A percentile compares a stretch with the other conserved stretches of the same genome.
phyloP scores from a whole-genome alignment of 148 eudicot genomes.

The Chenopodium berlandieri region DNA sequence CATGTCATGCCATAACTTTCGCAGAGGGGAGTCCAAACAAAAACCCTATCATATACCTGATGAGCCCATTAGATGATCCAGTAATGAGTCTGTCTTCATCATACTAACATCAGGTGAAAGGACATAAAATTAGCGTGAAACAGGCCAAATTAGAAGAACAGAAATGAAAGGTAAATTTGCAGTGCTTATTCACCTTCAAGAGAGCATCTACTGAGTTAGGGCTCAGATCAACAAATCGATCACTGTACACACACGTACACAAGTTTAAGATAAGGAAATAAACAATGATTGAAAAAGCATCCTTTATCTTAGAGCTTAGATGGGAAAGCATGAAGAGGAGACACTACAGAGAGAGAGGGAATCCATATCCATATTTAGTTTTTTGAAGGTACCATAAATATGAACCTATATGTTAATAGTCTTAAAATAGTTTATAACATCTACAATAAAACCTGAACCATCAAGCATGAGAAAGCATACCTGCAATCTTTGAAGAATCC shows the following conservation, averaged over 20 bases:
- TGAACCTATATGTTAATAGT: neutral
- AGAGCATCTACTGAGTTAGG: slow-evolving; percentile 85
- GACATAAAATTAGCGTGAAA: slow-evolving; percentile 11
- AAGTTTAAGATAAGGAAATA: neutral
- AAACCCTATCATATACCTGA: slow-evolving; percentile 46
- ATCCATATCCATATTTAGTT: neutral
- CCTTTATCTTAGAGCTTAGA: neutral
- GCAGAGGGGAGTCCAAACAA: neutral
- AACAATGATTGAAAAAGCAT: neutral
- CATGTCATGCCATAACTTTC: neutral
- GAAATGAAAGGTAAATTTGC: neutral
- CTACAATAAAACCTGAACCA: neutral
- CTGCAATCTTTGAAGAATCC: slow-evolving; percentile 99
- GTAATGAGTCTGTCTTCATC: slow-evolving; percentile 91
- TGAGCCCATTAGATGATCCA: slow-evolving; percentile 83
- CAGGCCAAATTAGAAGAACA: slow-evolving; percentile 3
- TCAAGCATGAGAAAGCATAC: slow-evolving; percentile 36
- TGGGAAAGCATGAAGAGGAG: neutral
- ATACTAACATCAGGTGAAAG: slow-evolving; percentile 38
- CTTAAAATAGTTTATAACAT: neutral
- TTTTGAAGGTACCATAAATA: neutral
- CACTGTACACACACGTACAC: slow-evolving; percentile 44
- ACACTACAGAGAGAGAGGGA: neutral
- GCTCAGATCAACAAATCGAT: slow-evolving; percentile 84
- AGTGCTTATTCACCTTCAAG: slow-evolving; percentile 56